Conservation (phyloP, 306 rosid genomes). For the Rosa chinensis region DNA sequence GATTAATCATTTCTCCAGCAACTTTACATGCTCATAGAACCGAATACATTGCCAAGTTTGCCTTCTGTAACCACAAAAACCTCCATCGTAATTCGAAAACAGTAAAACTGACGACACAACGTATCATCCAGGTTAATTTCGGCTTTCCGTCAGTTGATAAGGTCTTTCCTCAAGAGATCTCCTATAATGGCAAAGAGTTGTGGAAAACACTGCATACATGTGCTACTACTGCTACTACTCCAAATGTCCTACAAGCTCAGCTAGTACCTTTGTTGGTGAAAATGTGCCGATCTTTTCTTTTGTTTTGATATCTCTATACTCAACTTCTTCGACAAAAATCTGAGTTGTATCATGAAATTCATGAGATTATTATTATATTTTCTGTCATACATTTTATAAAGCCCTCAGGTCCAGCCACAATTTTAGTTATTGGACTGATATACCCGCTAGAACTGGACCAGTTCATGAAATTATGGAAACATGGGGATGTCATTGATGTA, state of each 20-base stretch:
- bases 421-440: not conserved
- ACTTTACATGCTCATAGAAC: no score
- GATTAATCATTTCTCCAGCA: no score
- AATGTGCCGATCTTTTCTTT: not conserved
- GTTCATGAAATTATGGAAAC: not conserved
- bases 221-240: not conserved
- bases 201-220: not conserved
- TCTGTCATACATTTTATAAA: not conserved
- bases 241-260: not conserved
- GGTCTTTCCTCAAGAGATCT: not conserved
- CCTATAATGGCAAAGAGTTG: not conserved
- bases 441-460: not conserved
- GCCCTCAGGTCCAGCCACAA: not conserved
- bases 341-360: not conserved
- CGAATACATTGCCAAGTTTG: no score
- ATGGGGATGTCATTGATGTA: conserved; percentile 6
- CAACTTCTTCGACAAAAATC: not conserved
- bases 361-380: not conserved
- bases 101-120: no score
- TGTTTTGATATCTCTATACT: not conserved
- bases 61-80: no score
- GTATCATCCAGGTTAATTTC: no score
- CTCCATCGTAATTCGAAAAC: no score
- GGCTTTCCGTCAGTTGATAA: not conserved
- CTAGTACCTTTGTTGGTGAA: not conserved